Conservation (phyloP, 352 stramenopile genomes). For the Phytophthora niederhauseri region DNA sequence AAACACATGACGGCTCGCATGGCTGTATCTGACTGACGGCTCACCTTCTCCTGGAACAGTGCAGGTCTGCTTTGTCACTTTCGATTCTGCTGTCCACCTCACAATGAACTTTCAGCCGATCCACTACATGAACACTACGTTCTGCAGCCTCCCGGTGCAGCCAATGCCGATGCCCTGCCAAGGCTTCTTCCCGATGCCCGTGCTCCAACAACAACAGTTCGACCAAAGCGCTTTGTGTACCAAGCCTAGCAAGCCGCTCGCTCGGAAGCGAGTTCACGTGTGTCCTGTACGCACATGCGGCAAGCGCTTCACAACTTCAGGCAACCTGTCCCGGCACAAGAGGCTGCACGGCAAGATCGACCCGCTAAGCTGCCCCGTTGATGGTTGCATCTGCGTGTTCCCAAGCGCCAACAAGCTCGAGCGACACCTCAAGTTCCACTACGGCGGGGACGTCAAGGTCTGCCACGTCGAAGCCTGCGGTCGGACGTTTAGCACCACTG, state of each 20-base stretch:
- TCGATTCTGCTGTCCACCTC: constrained; percentile 8
- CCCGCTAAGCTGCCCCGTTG: constrained; percentile 33
- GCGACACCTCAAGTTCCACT: constrained; percentile 56
- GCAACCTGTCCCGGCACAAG: constrained; percentile 57
- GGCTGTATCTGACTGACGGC: constrained; percentile 21
- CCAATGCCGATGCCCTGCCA: background rate
- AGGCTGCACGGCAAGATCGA: constrained; percentile 47
- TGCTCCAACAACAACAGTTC: constrained; percentile 11
- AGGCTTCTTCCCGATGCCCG: constrained; percentile 1
- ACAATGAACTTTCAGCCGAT: constrained; percentile 12
- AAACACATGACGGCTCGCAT: constrained; percentile 36
- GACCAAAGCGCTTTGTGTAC: constrained; percentile 9
- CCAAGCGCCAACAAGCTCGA: constrained; percentile 41
- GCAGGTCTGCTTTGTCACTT: constrained; percentile 15
- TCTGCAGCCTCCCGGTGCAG: constrained; percentile 16
- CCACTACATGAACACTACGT: constrained; percentile 20
- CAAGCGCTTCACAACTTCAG: constrained; percentile 59
- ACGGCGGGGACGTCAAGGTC: constrained; percentile 43
- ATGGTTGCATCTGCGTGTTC: constrained; percentile 39
- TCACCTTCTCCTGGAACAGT: background rate
- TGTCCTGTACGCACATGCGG: constrained; percentile 45
- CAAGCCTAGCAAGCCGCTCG: constrained; percentile 35
- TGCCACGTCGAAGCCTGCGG: constrained; percentile 41
- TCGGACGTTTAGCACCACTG: constrained; percentile 52
- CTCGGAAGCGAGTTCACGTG: constrained; percentile 40